Evolutionary conservation across 2,329 filamentous ascomycete genomes (phyloP), one percentile per base, ranked within the genome.

Genomic region (Aspergillus ibericus): DNA sequence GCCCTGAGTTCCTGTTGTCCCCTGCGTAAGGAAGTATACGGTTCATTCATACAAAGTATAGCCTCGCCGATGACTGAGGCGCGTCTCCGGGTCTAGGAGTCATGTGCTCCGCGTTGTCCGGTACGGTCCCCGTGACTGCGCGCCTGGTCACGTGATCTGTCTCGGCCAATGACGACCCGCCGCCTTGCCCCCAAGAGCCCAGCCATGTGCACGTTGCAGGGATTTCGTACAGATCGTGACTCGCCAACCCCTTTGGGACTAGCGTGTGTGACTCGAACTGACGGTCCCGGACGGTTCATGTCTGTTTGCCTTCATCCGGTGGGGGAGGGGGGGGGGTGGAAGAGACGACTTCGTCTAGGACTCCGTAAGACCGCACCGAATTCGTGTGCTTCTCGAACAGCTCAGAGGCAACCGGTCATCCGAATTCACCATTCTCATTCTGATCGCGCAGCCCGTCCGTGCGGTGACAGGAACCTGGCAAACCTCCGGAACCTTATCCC

Each of bases 71-170:
- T 25, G 22, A 25, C 22, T 25, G 22, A 27, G 65, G 64, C 58
- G 38, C 51, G 22, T 50, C 58, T 58, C 60, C 66, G 64, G 60
- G 63, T 61, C 62, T 52, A 35, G 40, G 38, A 49, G 51, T 63
- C 60, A 63, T 53, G 57, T 62, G 58, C 36, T 32, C 47, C 65
- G 65, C 64, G 65, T 65, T 61, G 34, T 62, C 38, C 48, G 63
- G 65, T 52, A 62, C 64, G 56, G 56, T 38, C 60, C 63, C 58
- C 64, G 63, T 60, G 60, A 63, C 63, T 65, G 44, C 56, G 59
- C 65, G 62, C 62, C 60, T 54, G 29, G 35, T 55, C 61, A 64
- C 61, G 62, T 68, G 64, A 34, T 27, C 16, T 15, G 48, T 56
- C 32, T 35, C 35, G 44, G 53, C 44, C 47, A 49, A 29, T 55